phyloP scores from a whole-genome alignment of 192 early-diverging fungal species.

The Umbelopsis sp. region DNA sequence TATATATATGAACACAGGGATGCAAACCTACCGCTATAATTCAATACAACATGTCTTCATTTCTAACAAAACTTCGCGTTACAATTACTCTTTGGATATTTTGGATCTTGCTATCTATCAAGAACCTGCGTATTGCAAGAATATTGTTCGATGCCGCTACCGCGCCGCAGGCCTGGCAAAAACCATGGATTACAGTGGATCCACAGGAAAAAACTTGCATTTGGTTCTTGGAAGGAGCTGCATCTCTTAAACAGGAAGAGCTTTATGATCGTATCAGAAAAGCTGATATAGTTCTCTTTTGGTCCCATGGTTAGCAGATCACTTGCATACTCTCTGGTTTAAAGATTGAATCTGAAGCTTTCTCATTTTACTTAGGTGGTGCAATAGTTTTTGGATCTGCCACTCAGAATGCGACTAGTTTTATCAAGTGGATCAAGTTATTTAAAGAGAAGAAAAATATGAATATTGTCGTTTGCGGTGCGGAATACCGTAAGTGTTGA shows the following conservation, averaged over 20 bases:
- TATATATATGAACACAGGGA: background rate
- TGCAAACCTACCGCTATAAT: background rate
- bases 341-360: background rate
- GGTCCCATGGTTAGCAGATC: background rate
- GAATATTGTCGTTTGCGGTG: background rate
- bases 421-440: background rate
- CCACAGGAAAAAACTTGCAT: background rate
- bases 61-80: background rate
- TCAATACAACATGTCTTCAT: background rate
- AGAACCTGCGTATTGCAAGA: background rate
- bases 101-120: background rate
- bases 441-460: background rate
- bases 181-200: background rate
- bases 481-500: conserved; percentile 2
- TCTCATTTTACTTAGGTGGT: background rate
- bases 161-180: background rate
- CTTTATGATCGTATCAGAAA: conserved; percentile 1
- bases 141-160: background rate
- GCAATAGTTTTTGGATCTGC: background rate
- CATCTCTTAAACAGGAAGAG: background rate
- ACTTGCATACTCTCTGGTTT: background rate
- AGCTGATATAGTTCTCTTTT: background rate
- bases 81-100: background rate
- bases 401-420: background rate
- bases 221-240: background rate